Percentiles rank a stretch among this genome's conserved stretches.
Evolutionary conservation across 768 basidiomycete species (phyloP).

Genomic region (Obba rivulosa): DNA sequence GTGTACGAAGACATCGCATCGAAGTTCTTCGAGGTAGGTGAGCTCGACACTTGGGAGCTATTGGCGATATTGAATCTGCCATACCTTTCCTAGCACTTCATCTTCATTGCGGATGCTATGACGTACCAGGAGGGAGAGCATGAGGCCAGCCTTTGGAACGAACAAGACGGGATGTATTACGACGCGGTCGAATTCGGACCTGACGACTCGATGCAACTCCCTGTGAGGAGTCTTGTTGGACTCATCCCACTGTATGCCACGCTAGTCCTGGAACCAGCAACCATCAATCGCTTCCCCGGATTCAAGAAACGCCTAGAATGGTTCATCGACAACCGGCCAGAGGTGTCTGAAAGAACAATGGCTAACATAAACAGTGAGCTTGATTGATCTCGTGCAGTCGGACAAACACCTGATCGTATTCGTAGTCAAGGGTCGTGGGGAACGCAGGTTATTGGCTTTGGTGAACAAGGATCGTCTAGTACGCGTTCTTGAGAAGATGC

Average conservation of each 20-base stretch:
- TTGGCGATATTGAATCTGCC: conserved; percentile 9
- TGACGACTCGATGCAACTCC: conserved; percentile 81
- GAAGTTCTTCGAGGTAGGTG: conserved; percentile 83
- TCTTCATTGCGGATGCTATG: conserved; percentile 99
- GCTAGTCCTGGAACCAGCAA: conserved; percentile 84
- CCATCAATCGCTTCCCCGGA: conserved; percentile 88
- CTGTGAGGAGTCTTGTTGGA: conserved; percentile 93
- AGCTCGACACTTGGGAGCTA: neutral
- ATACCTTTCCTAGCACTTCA: conserved; percentile 65
- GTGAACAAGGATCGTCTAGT: conserved; percentile 88
- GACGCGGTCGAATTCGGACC: conserved; percentile 90
- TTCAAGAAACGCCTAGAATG: conserved; percentile 99
- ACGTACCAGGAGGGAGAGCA: conserved; percentile 79
- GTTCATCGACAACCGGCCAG: conserved; percentile 94
- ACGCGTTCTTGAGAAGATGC: conserved; percentile 90
- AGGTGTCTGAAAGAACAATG: conserved; percentile 85
- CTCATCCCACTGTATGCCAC: conserved; percentile 96
- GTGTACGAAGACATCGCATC: conserved; percentile 99
- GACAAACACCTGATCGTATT: neutral
- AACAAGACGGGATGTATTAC: conserved; percentile 97
- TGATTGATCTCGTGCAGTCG: neutral
- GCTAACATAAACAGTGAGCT: conserved; percentile 85
- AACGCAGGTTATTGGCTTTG: conserved; percentile 83
- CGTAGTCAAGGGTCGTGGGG: conserved; percentile 62
- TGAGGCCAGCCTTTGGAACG: conserved; percentile 88